phyloP scores from a whole-genome alignment of 352 stramenopile species.

The Pythium volutum region DNA sequence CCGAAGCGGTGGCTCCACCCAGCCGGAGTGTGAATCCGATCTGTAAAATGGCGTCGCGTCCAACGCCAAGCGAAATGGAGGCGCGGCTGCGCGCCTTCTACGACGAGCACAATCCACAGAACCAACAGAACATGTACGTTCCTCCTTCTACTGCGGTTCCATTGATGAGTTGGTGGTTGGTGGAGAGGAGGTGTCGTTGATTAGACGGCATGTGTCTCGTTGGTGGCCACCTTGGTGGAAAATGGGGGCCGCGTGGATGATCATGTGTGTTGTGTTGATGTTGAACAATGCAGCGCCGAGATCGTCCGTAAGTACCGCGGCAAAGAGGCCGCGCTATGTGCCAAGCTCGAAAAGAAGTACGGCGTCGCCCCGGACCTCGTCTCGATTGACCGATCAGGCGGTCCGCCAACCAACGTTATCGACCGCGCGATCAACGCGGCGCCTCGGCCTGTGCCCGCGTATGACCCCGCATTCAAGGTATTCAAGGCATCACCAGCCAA shows the following conservation, averaged over 20 bases:
- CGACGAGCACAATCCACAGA: slow-evolving; percentile 65
- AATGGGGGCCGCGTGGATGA: too few species aligned
- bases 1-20: neutral
- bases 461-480: slow-evolving; percentile 37
- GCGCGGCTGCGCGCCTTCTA: slow-evolving; percentile 69
- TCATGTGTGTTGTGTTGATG: neutral
- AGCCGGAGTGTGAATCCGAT: too few species aligned
- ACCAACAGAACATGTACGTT: slow-evolving; percentile 72
- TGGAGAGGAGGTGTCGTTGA: neutral
- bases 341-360: slow-evolving; percentile 81
- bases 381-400: too few species aligned
- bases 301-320: slow-evolving; percentile 70
- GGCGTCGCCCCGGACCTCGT: slow-evolving; percentile 44
- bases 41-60: neutral
- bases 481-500: slow-evolving; percentile 15
- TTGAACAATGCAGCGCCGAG: slow-evolving; percentile 37
- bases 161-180: neutral
- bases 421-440: neutral
- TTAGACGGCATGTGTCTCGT: neutral
- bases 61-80: slow-evolving; percentile 32
- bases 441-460: slow-evolving; percentile 13
- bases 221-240: neutral
- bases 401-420: neutral
- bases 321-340: slow-evolving; percentile 57
- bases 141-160: neutral